Evolutionary conservation across 2,329 filamentous ascomycete species (phyloP).

Genomic region (Colletotrichum musicola): DNA sequence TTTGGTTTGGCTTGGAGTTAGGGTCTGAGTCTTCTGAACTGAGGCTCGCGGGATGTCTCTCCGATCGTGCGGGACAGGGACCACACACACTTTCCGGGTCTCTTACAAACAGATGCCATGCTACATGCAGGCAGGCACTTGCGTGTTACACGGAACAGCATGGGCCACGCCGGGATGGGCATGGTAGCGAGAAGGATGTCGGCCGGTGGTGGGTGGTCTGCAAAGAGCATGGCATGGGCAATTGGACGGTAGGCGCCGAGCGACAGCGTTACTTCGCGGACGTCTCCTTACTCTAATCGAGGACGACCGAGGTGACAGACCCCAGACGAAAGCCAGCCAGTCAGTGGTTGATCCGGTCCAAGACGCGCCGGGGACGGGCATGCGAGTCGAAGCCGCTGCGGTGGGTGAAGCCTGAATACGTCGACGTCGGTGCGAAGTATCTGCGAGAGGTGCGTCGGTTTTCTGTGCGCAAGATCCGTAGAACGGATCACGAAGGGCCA

Average conservation of each 20-base stretch:
- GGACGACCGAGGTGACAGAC: constrained; percentile 32
- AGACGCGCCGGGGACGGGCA: constrained; percentile 20
- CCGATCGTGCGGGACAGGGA: constrained; percentile 32
- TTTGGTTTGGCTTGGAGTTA: constrained; percentile 21
- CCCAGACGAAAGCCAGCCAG: constrained; percentile 14
- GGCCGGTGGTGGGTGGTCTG: neutral
- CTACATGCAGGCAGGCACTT: constrained; percentile 36
- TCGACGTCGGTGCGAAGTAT: neutral
- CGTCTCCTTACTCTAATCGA: constrained; percentile 36
- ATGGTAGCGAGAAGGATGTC: constrained; percentile 5
- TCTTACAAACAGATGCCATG: constrained; percentile 28
- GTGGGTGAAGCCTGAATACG: neutral
- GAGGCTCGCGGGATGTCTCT: constrained; percentile 37
- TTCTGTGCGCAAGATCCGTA: neutral
- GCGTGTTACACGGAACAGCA: constrained; percentile 34
- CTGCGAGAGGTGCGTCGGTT: neutral
- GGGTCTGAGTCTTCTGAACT: constrained; percentile 30
- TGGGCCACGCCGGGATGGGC: constrained; percentile 21
- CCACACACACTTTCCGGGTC: constrained; percentile 29
- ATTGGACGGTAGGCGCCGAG: constrained; percentile 36
- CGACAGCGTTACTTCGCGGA: constrained; percentile 34
- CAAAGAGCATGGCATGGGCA: neutral
- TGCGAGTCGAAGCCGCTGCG: constrained; percentile 26
- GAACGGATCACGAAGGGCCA: neutral
- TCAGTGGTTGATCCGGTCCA: neutral